phyloP scores from a whole-genome alignment of 116 monocot genomes.

The Zostera marina region DNA sequence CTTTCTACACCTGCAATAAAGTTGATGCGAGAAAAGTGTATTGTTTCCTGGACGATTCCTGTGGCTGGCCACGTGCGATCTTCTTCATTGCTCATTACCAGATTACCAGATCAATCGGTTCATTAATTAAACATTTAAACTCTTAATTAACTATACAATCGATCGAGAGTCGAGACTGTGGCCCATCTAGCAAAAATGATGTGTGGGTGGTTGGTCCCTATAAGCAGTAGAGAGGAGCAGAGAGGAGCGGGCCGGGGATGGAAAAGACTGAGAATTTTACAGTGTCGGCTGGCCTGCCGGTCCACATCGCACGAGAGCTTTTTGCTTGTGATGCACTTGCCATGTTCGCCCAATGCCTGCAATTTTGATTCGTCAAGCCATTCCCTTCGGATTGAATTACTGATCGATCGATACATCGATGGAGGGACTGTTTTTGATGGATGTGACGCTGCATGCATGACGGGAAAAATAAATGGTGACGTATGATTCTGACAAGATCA shows the following conservation, averaged over 20 bases:
- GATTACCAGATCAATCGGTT: too few species aligned
- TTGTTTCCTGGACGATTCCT: constrained; percentile 1
- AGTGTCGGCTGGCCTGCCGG: constrained; percentile 1
- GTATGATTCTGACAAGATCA: too few species aligned
- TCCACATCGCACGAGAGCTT: background rate
- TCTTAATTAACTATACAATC: too few species aligned
- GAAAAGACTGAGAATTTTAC: constrained; percentile 4
- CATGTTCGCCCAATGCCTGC: constrained; percentile 4
- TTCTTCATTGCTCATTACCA: too few species aligned
- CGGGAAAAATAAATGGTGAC: too few species aligned
- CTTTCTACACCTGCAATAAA: constrained; percentile 1
- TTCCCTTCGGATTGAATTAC: too few species aligned
- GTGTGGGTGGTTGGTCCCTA: constrained; percentile 4
- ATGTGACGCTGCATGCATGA: too few species aligned
- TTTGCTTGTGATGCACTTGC: constrained; percentile 2
- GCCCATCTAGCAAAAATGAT: too few species aligned
- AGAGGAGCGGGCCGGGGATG: background rate
- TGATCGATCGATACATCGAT: too few species aligned
- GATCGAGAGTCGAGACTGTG: too few species aligned
- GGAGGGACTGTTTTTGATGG: too few species aligned
- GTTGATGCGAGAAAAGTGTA: background rate
- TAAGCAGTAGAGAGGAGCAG: background rate
- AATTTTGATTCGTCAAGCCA: too few species aligned
- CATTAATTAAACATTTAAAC: background rate
- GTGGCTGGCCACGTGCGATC: constrained; percentile 6